A percentile compares a stretch with the other conserved stretches of the same genome.
phyloP scores from a whole-genome alignment of 179 eudicot genomes.

The Gypsophila paniculata region DNA sequence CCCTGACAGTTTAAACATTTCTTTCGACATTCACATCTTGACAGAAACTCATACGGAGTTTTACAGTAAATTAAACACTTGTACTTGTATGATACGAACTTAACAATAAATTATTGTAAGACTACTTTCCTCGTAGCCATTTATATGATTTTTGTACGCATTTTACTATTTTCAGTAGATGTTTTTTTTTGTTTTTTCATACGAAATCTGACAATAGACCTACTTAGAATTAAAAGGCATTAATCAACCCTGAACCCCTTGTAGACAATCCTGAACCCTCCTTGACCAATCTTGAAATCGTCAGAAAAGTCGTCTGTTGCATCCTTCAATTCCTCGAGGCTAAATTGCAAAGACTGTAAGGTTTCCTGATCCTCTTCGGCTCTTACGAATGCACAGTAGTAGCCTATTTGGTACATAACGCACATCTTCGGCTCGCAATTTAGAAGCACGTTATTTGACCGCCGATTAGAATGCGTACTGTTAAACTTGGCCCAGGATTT shows the following conservation, averaged over 20 bases:
- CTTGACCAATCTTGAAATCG: slow-evolving; percentile 27
- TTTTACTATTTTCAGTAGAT: too few relatives aligned
- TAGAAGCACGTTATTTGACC: not conserved
- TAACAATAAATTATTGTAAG: too few relatives aligned
- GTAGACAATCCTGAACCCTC: slow-evolving; percentile 33
- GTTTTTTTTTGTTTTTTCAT: too few relatives aligned
- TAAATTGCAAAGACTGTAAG: slow-evolving; percentile 26
- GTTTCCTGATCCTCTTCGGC: slow-evolving; percentile 28
- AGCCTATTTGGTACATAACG: not conserved
- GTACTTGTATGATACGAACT: too few relatives aligned
- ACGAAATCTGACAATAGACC: too few relatives aligned
- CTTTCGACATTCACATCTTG: not conserved
- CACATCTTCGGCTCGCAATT: not conserved
- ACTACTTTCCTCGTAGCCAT: too few relatives aligned
- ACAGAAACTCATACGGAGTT: not conserved
- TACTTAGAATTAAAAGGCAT: not conserved
- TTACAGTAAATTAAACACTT: not conserved
- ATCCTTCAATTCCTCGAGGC: slow-evolving; percentile 21
- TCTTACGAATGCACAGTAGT: not conserved
- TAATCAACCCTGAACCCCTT: slow-evolving; percentile 22
- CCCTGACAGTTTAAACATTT: slow-evolving; percentile 16
- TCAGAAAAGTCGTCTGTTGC: slow-evolving; percentile 29
- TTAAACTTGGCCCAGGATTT: too few relatives aligned
- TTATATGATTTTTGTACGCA: too few relatives aligned
- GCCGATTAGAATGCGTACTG: slow-evolving; percentile 15